Evolutionary conservation across 441 rosid species (phyloP).

Genomic region (Pelargonium citronellum): DNA sequence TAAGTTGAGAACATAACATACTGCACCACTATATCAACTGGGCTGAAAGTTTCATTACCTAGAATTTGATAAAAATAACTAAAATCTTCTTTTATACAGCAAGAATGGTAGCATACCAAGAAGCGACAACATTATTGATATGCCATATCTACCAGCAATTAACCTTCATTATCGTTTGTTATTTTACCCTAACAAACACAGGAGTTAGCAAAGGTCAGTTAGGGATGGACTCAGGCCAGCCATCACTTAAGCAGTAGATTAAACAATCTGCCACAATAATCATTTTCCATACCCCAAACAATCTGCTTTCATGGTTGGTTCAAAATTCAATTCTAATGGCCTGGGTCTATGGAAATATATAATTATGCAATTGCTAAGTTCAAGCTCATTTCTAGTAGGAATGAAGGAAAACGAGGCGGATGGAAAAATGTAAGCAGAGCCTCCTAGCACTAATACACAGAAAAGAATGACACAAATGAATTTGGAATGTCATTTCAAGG

Average conservation of each 20-base stretch:
- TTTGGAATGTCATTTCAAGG: not conserved
- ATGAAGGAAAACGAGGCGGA: not conserved
- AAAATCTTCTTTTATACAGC: not conserved
- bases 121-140: too few relatives aligned
- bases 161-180: not conserved
- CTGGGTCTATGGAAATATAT: not conserved
- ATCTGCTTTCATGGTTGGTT: slow-evolving; percentile 3
- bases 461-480: not conserved
- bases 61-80: not conserved
- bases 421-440: not conserved
- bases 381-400: slow-evolving; percentile 3
- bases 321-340: not conserved
- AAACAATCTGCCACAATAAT: not conserved
- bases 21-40: not conserved
- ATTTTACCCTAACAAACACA: not conserved
- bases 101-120: too few relatives aligned
- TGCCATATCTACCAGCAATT: not conserved
- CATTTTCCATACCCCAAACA: not conserved
- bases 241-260: not conserved
- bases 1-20: not conserved
- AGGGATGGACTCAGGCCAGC: not conserved
- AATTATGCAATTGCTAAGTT: slow-evolving; percentile 9
- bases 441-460: not conserved
- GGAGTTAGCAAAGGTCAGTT: not conserved
- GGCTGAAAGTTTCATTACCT: not conserved